Percentiles rank a stretch among this genome's conserved stretches.
These are phyloP conservation scores for Trichomonascaceae sp. DNA, from an alignment of 1,139 yeast species.

Conservation along the genomic window DNA sequence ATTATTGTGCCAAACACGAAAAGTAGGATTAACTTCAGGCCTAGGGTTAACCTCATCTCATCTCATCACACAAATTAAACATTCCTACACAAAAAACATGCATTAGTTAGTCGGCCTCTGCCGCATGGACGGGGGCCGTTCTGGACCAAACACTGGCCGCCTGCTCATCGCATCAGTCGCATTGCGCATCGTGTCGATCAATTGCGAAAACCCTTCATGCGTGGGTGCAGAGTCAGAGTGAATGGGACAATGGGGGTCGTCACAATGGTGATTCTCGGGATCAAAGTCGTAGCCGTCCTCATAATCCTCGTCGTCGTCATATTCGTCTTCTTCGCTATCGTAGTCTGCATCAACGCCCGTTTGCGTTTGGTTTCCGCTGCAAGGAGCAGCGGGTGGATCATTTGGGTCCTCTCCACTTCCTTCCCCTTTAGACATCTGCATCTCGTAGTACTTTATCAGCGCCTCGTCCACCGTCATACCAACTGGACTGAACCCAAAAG, in stretches of 20 bases:
- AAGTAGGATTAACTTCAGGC: not conserved
- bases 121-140: constrained; percentile 12
- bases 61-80: not conserved
- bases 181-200: not conserved
- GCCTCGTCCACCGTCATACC: not conserved
- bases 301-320: constrained; percentile 3
- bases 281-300: not conserved
- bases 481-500: not conserved
- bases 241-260: constrained; percentile 1
- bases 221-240: constrained; percentile 2
- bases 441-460: too few species aligned
- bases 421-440: too few species aligned
- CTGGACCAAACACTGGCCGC: constrained; percentile 13
- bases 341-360: constrained; percentile 5
- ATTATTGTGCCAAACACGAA: not conserved
- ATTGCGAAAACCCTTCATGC: not conserved
- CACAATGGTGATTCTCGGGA: not conserved
- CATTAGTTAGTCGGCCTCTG: not conserved
- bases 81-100: not conserved
- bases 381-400: too few species aligned
- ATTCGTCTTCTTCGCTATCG: constrained; percentile 3
- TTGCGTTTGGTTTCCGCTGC: constrained; percentile 5
- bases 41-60: not conserved
- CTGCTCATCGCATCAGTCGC: constrained; percentile 2
- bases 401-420: too few species aligned